Base-by-base conservation (phyloP, 306 rosid species). In the Pterocarpus macrocarpus region DNA sequence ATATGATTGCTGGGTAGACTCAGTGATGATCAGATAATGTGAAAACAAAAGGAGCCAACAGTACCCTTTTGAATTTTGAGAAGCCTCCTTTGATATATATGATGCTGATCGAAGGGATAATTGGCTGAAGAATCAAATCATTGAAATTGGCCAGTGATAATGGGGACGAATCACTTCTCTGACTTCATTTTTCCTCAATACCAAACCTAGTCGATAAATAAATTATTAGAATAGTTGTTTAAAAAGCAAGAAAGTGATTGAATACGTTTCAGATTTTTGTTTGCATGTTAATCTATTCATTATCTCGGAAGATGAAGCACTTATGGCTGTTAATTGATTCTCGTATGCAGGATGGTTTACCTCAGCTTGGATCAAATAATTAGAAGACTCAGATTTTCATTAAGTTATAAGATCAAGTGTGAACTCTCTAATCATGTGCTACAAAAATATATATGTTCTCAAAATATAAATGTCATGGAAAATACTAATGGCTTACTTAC, bases 11-110 rank as follows among this genome's bases (percentile, higher is more conserved):
- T 69, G 35, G 13, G 65, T 41, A 35, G 82, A 83, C 55, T 71
- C 70, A 3, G 1, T 9, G 66, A 47, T 16, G 49, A 69, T 13
- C 64, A 33, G 16, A 62, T 61, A 69, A 69, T 69, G 77, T 8
- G 36, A 76, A 69, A 69, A 45, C 41, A 68, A 49, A 75, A 75
- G 32, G 36, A 22, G 64, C 34, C 52, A 68, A 81, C 34, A 69
- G 78, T 69, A 16, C 41, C 62, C 63, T 77, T 76, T 63, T 82
- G 69, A 75, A 58, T 76, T 81, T 74, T 76, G 78, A 76, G 65
- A 65, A 50, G 3, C 33, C 74, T 55, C 34, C 15, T 71, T 62
- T 80, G 67, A 45, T 77, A 9, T 47, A 64, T 64, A 68, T 57
- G 32, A 5, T 57, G 47, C 6, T 68, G 30, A 79, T 43, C 57